phyloP scores from a whole-genome alignment of 176 grass and related monocot species.

The Panicum miliaceum region DNA sequence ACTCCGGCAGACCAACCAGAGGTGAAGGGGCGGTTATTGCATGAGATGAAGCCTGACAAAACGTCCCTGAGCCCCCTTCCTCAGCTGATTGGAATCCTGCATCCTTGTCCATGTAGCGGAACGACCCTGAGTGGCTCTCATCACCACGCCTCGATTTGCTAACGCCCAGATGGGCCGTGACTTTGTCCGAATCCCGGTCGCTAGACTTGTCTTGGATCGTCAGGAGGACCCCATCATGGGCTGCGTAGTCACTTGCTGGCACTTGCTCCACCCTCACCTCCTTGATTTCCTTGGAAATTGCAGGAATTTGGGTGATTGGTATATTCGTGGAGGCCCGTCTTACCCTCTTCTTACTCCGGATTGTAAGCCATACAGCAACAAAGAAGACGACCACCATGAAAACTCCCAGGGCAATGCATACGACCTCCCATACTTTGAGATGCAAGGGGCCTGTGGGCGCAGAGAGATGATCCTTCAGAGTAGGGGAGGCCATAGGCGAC shows the following conservation, averaged over 20 bases:
- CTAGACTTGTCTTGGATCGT: constrained; percentile 68
- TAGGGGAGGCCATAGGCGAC: constrained; percentile 48
- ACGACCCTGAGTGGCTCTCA: constrained; percentile 94
- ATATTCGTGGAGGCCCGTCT: constrained; percentile 65
- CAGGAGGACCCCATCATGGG: constrained; percentile 56
- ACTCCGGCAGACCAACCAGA: constrained; percentile 79
- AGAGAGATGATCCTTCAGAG: constrained; percentile 81
- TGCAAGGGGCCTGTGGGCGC: constrained; percentile 69
- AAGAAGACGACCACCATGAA: constrained; percentile 80
- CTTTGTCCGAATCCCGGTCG: constrained; percentile 67
- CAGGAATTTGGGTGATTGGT: constrained; percentile 75
- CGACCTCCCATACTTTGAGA: constrained; percentile 94
- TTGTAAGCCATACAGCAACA: constrained; percentile 69
- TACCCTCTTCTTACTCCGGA: constrained; percentile 65
- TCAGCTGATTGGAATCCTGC: constrained; percentile 69
- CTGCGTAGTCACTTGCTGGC: constrained; percentile 46
- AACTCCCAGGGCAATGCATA: constrained; percentile 72
- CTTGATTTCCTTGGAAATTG: constrained; percentile 88
- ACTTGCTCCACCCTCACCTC: constrained; percentile 86
- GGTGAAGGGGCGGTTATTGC: constrained; percentile 77
- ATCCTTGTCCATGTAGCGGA: constrained; percentile 79
- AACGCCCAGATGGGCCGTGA: constrained; percentile 64
- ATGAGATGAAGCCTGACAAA: constrained; percentile 61
- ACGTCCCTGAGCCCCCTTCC: constrained; percentile 66
- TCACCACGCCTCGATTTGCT: constrained; percentile 71